Evolutionary conservation across 2,329 filamentous ascomycete genomes (phyloP).

Genomic region (Drechmeria coniospora): DNA sequence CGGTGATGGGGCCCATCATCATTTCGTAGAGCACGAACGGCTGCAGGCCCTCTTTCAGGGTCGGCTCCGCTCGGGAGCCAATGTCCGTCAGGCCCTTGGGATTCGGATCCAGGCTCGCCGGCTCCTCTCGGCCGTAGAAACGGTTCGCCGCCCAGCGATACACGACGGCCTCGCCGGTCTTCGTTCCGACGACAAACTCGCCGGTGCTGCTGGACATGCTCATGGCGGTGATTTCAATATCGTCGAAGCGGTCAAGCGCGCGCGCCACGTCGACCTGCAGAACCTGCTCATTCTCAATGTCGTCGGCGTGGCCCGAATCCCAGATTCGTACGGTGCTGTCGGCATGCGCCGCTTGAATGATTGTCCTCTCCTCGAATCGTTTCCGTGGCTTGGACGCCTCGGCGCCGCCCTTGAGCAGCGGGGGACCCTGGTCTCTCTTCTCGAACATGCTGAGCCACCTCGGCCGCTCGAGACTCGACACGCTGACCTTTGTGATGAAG

Average conservation of each 20-base stretch:
- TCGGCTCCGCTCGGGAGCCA: conserved; percentile 51
- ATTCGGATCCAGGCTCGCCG: conserved; percentile 35
- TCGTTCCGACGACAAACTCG: conserved; percentile 71
- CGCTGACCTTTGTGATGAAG: conserved; percentile 58
- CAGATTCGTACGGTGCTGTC: conserved; percentile 86
- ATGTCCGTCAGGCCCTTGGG: conserved; percentile 64
- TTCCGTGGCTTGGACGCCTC: conserved; percentile 55
- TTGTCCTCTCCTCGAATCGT: conserved; percentile 66
- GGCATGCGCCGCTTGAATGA: conserved; percentile 75
- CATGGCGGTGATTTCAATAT: conserved; percentile 63
- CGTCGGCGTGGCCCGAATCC: conserved; percentile 83
- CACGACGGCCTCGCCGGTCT: conserved; percentile 69
- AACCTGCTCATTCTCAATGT: conserved; percentile 72
- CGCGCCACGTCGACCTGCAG: conserved; percentile 78
- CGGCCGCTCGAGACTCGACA: conserved; percentile 61
- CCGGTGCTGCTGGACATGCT: conserved; percentile 67
- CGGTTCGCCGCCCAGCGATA: conserved; percentile 81
- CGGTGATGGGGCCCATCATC: conserved; percentile 66
- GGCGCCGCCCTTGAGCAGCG: conserved; percentile 64
- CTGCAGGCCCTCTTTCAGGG: conserved; percentile 64
- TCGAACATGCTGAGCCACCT: conserved; percentile 89
- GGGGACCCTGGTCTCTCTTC: conserved; percentile 61
- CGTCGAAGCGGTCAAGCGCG: conserved; percentile 63
- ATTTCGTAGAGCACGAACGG: conserved; percentile 72
- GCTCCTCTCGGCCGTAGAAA: conserved; percentile 47